These are phyloP conservation scores for Podila epigama DNA, from an alignment of 192 early-diverging fungal species.

Conservation along the genomic window DNA sequence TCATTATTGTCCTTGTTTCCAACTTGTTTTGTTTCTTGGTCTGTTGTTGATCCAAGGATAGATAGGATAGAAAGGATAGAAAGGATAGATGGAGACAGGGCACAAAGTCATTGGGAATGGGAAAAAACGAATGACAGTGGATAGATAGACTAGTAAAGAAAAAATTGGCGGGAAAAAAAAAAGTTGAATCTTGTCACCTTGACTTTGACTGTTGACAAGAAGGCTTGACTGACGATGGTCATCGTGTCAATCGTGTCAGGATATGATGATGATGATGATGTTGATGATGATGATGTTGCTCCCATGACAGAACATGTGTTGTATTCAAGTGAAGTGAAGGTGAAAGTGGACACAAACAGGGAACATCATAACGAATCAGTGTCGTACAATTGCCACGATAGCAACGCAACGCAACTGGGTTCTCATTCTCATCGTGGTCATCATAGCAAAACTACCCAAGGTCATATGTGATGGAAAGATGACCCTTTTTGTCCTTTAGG, in stretches of 20 bases:
- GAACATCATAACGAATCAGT: no score
- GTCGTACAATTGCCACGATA: neutral
- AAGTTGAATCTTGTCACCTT: neutral
- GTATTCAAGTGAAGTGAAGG: neutral
- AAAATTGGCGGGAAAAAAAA: conserved; percentile 1
- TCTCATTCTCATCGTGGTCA: neutral
- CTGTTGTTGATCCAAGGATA: neutral
- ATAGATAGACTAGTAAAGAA: neutral
- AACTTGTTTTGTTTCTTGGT: neutral
- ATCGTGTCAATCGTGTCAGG: no score
- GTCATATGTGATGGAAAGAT: no score
- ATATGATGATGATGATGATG: neutral
- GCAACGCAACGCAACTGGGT: neutral
- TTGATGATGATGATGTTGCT: neutral
- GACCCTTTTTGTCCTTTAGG: no score
- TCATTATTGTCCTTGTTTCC: neutral
- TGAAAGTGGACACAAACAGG: neutral
- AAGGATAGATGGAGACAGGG: no score
- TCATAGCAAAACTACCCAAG: neutral
- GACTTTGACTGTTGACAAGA: neutral
- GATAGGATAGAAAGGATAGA: neutral
- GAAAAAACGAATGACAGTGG: neutral
- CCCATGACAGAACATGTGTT: neutral
- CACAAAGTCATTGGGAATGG: no score
- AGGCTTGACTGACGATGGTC: neutral